phyloP scores from a whole-genome alignment of 441 rosid species.

The Euphorbia corollata region DNA sequence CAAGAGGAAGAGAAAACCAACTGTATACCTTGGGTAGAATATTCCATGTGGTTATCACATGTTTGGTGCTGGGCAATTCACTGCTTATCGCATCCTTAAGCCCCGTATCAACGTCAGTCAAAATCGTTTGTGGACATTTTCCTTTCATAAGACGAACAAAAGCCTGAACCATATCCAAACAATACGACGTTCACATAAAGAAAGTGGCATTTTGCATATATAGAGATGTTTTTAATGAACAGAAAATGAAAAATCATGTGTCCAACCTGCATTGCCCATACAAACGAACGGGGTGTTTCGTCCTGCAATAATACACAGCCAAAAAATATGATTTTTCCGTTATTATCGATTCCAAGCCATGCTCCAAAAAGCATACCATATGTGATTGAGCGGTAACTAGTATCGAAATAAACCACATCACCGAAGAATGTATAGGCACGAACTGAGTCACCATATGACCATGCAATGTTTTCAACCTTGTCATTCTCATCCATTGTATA shows the following conservation, averaged over 20 bases:
- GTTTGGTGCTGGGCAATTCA: conserved; percentile 65
- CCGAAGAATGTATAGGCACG: conserved; percentile 55
- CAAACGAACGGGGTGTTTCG: conserved; percentile 51
- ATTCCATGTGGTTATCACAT: conserved; percentile 55
- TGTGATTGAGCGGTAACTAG: conserved; percentile 64
- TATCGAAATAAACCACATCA: conserved; percentile 70
- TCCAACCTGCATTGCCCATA: conserved; percentile 92
- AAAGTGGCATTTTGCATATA: conserved; percentile 20
- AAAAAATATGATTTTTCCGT: conserved; percentile 57
- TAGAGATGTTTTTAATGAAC: conserved; percentile 16
- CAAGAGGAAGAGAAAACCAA: conserved; percentile 73
- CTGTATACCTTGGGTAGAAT: conserved; percentile 57
- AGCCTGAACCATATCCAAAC: conserved; percentile 54
- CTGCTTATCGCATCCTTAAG: conserved; percentile 64
- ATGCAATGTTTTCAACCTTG: conserved; percentile 73
- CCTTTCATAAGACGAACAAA: conserved; percentile 75
- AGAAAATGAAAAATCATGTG: conserved; percentile 1
- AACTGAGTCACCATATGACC: conserved; percentile 61
- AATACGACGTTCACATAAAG: conserved; percentile 8
- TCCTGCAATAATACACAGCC: conserved; percentile 79
- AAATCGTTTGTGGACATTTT: conserved; percentile 58
- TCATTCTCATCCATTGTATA: conserved; percentile 49
- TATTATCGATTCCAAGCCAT: conserved; percentile 65
- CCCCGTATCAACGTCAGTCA: conserved; percentile 67
- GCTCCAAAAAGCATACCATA: conserved; percentile 71